phyloP scores from a whole-genome alignment of 1,284 basidiomycete genomes.

The Tilletia caries region DNA sequence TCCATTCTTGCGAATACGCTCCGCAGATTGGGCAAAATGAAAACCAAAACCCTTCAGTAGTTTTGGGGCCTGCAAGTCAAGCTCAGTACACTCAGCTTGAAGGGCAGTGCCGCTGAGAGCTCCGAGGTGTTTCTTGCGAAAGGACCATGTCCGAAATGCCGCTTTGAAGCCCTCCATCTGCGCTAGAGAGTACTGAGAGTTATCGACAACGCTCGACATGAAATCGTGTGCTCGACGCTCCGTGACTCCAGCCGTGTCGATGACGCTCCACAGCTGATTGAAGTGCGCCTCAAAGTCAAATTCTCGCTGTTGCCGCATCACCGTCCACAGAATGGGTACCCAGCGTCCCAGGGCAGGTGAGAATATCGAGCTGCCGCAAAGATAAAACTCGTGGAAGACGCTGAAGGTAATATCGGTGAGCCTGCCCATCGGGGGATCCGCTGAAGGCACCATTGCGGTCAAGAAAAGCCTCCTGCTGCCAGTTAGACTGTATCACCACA shows the following conservation, averaged over 20 bases:
- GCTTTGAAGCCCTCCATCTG: not conserved
- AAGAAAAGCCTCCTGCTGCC: not conserved
- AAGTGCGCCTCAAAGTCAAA: conserved; percentile 1
- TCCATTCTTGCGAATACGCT: not conserved
- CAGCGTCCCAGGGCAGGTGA: not conserved
- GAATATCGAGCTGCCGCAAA: not conserved
- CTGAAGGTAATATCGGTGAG: not conserved
- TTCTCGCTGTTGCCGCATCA: not conserved
- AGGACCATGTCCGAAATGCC: not conserved
- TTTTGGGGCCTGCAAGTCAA: too few species aligned
- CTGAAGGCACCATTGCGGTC: not conserved
- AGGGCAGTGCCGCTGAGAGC: not conserved
- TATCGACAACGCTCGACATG: not conserved
- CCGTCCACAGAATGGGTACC: not conserved
- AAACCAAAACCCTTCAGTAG: not conserved
- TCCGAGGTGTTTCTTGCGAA: too few species aligned
- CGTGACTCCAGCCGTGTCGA: not conserved
- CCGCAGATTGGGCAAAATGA: not conserved
- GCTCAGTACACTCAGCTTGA: not conserved
- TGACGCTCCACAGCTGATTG: not conserved
- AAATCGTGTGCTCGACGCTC: not conserved
- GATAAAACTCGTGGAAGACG: not conserved
- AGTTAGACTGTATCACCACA: not conserved
- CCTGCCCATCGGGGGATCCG: not conserved
- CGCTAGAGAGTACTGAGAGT: not conserved